Percentiles rank a stretch among this genome's conserved stretches.
Conservation (phyloP, 805 yeast species). For the Sugiyamaella marilandica region DNA sequence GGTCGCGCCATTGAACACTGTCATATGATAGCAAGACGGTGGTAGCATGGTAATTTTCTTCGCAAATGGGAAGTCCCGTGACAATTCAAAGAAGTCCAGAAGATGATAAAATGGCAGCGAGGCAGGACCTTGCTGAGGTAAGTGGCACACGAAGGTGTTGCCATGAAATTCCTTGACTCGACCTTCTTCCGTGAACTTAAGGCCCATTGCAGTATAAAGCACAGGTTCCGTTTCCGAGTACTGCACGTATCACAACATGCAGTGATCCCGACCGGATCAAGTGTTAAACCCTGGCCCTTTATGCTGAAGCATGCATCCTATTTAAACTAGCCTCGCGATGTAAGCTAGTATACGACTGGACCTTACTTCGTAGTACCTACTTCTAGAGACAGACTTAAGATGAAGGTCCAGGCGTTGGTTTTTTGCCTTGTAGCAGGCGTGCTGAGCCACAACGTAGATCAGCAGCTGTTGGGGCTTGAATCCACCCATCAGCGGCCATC, state of each 20-base stretch:
- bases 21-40: slow-evolving; percentile 10
- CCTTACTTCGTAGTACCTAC: too few species aligned
- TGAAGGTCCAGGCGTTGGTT: too few species aligned
- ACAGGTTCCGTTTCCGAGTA: too few species aligned
- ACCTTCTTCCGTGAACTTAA: slow-evolving; percentile 6
- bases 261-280: too few species aligned
- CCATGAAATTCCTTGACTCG: slow-evolving; percentile 4
- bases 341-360: too few species aligned
- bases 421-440: too few species aligned
- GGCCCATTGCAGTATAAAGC: neutral
- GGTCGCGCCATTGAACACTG: slow-evolving; percentile 3
- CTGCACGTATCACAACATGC: too few species aligned
- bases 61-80: neutral
- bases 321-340: too few species aligned
- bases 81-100: neutral
- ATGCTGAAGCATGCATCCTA: too few species aligned
- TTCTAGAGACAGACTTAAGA: too few species aligned
- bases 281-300: too few species aligned
- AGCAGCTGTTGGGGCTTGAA: neutral
- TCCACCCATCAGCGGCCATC: neutral
- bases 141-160: slow-evolving; percentile 7
- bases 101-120: neutral
- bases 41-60: slow-evolving; percentile 8
- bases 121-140: slow-evolving; percentile 5
- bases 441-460: too few species aligned